phyloP scores from a whole-genome alignment of 108 stramenopile genomes.

The Discostella pseudostelligera region DNA sequence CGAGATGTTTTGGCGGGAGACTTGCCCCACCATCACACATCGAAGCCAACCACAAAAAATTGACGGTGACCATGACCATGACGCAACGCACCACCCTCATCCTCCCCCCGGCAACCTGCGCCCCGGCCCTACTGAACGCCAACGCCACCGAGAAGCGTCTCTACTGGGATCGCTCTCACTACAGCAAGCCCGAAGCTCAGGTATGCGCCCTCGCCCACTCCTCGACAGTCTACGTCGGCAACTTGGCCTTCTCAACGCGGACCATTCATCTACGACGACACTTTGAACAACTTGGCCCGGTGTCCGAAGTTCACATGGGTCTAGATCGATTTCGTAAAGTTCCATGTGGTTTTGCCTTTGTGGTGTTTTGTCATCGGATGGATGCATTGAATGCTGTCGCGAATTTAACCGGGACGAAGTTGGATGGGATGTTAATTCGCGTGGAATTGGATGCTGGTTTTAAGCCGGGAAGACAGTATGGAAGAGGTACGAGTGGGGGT shows the following conservation, averaged over 20 bases:
- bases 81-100: too few relatives aligned
- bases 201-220: slow-evolving; percentile 65
- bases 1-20: too few relatives aligned
- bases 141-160: slow-evolving; percentile 68
- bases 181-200: slow-evolving; percentile 69
- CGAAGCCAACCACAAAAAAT: too few relatives aligned
- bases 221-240: slow-evolving; percentile 92
- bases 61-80: too few relatives aligned
- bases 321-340: slow-evolving; percentile 79
- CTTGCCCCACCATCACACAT: too few relatives aligned
- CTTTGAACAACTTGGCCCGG: slow-evolving; percentile 87
- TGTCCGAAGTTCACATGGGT: slow-evolving; percentile 88
- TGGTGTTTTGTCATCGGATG: slow-evolving; percentile 75
- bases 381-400: slow-evolving; percentile 76
- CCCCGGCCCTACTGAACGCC: slow-evolving; percentile 69
- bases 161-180: slow-evolving; percentile 88
- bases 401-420: slow-evolving; percentile 78
- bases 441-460: slow-evolving; percentile 96
- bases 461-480: slow-evolving; percentile 90
- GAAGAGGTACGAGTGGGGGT: slow-evolving; percentile 91
- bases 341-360: slow-evolving; percentile 96
- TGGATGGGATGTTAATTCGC: slow-evolving; percentile 92
- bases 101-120: too few relatives aligned
- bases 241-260: slow-evolving; percentile 92
- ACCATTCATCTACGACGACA: slow-evolving; percentile 80